Conservation (phyloP, 2,329 filamentous ascomycete genomes). For the Phyllosticta citribraziliensis region DNA sequence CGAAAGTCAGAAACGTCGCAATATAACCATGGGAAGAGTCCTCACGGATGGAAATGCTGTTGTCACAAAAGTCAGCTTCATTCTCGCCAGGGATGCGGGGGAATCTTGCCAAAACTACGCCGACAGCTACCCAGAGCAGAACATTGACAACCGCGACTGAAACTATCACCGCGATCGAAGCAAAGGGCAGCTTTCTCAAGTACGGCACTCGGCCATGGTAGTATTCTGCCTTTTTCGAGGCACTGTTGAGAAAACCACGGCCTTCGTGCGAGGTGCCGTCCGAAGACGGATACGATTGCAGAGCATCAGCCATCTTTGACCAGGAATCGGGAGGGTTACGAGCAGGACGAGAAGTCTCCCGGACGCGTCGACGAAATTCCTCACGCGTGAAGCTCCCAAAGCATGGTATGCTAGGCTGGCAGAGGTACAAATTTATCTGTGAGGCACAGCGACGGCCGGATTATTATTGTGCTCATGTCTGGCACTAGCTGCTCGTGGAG, state of each 20-base stretch:
- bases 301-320: not conserved
- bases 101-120: slow-evolving; percentile 43
- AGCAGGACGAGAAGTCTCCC: too few species aligned
- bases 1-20: slow-evolving; percentile 9
- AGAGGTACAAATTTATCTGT: not conserved
- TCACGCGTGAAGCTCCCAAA: not conserved
- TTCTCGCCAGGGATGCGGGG: not conserved
- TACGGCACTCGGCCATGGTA: slow-evolving; percentile 43
- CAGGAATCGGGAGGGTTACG: not conserved
- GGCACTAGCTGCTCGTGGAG: not conserved
- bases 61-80: not conserved
- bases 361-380: not conserved
- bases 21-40: not conserved
- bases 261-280: not conserved
- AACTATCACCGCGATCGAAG: slow-evolving; percentile 47
- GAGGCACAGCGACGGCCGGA: not conserved
- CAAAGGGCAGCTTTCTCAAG: slow-evolving; percentile 46
- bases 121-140: slow-evolving; percentile 48
- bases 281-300: not conserved
- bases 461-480: not conserved
- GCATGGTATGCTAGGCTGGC: not conserved
- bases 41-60: slow-evolving; percentile 24
- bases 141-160: slow-evolving; percentile 45
- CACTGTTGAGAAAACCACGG: slow-evolving; percentile 8
- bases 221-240: slow-evolving; percentile 13